Base-by-base conservation (phyloP, 495 filamentous ascomycete species). In the Aspergillus olivimuriae region DNA sequence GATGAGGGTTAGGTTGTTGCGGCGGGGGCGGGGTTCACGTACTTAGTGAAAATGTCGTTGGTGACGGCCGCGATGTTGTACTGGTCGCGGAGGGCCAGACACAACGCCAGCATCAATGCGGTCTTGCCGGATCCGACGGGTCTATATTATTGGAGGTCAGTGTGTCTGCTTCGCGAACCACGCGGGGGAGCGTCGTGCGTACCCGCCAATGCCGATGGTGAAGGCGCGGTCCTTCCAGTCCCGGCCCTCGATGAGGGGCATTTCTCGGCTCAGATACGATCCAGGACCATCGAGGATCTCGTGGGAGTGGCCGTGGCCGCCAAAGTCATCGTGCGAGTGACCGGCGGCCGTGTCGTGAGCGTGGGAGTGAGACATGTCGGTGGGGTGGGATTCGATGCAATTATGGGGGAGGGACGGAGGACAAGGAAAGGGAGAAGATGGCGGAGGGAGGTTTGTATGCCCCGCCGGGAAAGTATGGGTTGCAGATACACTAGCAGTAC, bases 81-180 rank as follows among this genome's bases (percentile, higher is more conserved):
- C 19, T 75, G 59, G 36, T 79, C 68, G 23, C 92, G 82, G 2
- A 98, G 78, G 21, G 82, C 81, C 22, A 74, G 82, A 66, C 87
- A 94, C 50, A 96, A 79, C 20, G 86, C 80, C 7, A 94, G 80
- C 91, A 97, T 95, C 16, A 97, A 76, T 32, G 92, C 92, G 12
- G 92, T 96, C 64, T 98, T 98, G 56, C 92, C 92, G 19, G 92
- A 96, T 46, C 92, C 92, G 37, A 98, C 92, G 55, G 92, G 92
- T 41, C 92, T 96, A 52, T 31, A 12, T 39, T 14, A 52, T 41
- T n/a, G n/a, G n/a, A 37, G 34, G 1, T 22, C 32, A 33, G 14
- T 32, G 5, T 22, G 9, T 35, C 35, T 4, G 28, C 17, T 34
- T 11, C 10, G 16, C 10, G n/a, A n/a, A 32, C 9, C 15, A 20